Percentiles rank a stretch among this genome's conserved stretches.
Evolutionary conservation across 768 basidiomycete species (phyloP).

Genomic region (Tulasnella sp.): DNA sequence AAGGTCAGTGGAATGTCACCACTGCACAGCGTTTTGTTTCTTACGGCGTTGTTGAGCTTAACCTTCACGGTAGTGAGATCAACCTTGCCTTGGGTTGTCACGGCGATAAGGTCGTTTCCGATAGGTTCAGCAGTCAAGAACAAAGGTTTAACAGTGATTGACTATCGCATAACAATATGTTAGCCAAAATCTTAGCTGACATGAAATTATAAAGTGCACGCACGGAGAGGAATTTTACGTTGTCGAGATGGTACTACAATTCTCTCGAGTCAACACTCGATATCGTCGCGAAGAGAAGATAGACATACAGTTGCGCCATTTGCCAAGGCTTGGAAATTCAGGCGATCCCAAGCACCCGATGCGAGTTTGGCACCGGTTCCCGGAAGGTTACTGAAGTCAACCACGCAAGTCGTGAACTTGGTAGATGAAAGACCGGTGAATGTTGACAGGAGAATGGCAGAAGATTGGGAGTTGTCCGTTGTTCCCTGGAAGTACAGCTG

Average conservation of each 20-base stretch:
- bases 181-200: too few species aligned
- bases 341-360: conserved; percentile 38
- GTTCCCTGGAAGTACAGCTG: conserved; percentile 33
- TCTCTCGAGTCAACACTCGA: neutral
- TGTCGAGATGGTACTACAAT: too few species aligned
- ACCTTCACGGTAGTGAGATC: conserved; percentile 32
- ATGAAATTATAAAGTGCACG: too few species aligned
- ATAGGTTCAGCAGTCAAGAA: conserved; percentile 44
- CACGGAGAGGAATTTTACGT: too few species aligned
- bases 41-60: conserved; percentile 31
- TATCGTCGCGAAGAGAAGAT: neutral
- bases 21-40: neutral
- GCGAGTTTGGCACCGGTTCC: conserved; percentile 30
- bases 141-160: conserved; percentile 35
- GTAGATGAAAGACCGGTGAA: conserved; percentile 29
- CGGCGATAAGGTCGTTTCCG: conserved; percentile 35
- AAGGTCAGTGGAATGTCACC: conserved; percentile 21
- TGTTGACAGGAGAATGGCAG: conserved; percentile 33
- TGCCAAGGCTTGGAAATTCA: conserved; percentile 37
- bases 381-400: conserved; percentile 36
- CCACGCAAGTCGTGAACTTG: conserved; percentile 34
- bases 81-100: conserved; percentile 38
- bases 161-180: conserved; percentile 23
- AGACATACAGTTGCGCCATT: conserved; percentile 31
- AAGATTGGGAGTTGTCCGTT: conserved; percentile 28